Conservation (phyloP, 1,139 yeast species). For the Debaryomycetaceae sp. region DNA sequence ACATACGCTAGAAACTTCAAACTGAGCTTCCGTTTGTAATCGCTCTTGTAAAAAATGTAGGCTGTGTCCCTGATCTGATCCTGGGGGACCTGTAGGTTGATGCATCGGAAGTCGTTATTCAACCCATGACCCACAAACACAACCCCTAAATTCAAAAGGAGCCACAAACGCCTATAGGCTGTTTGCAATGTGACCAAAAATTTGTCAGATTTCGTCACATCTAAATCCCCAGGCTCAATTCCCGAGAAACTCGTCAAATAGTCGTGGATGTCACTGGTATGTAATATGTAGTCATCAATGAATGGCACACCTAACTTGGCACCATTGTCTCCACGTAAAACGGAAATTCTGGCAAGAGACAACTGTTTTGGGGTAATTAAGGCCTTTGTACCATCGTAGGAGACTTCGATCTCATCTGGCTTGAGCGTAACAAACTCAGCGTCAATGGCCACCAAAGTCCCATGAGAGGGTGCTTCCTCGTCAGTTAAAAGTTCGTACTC, state of each 20-base stretch:
- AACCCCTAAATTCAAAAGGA: constrained; percentile 82
- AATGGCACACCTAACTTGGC: constrained; percentile 71
- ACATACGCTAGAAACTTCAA: constrained; percentile 84
- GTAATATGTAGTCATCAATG: constrained; percentile 89
- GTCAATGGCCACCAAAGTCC: constrained; percentile 85
- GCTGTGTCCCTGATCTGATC: constrained; percentile 88
- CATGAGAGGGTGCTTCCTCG: constrained; percentile 69
- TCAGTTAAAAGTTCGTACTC: constrained; percentile 65
- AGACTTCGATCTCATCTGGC: constrained; percentile 78
- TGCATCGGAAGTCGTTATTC: constrained; percentile 86
- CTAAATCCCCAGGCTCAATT: constrained; percentile 86
- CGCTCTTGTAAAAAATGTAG: constrained; percentile 67
- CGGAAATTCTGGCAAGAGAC: constrained; percentile 88
- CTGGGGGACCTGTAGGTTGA: constrained; percentile 83
- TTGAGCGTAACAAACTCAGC: constrained; percentile 90
- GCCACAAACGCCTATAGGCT: constrained; percentile 86
- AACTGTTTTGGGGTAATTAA: constrained; percentile 72
- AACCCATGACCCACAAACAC: constrained; percentile 95
- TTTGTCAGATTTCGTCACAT: constrained; percentile 62
- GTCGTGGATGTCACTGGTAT: constrained; percentile 69
- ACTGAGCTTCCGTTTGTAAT: constrained; percentile 74
- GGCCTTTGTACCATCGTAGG: constrained; percentile 61
- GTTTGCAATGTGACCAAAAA: constrained; percentile 78
- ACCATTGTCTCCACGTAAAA: constrained; percentile 70
- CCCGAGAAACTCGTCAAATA: constrained; percentile 91